Base-by-base conservation (phyloP, 2,329 filamentous ascomycete species). In the Alternaria gaisen region DNA sequence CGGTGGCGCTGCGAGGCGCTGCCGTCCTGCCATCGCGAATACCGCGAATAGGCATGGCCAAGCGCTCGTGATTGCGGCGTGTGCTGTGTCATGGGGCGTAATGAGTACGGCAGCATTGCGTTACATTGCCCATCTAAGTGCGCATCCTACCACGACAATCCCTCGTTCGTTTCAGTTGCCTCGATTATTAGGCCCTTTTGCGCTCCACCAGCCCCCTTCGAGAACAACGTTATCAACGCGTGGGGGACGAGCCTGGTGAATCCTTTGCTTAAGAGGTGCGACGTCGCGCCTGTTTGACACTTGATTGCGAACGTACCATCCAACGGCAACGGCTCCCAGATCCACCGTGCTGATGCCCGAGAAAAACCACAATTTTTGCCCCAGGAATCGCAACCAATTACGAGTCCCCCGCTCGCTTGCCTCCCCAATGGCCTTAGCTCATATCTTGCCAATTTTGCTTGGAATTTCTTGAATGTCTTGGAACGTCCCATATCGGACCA, bases 101-200 rank as follows among this genome's bases (percentile, higher is more conserved):
- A 38, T 20, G 42, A 54, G 38, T 53, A 51, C 56, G 6, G 56
- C 52, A 62, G 58, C 50, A 44, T 57, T 60, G 63, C 41, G 52
- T 66, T 58, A 61, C 63, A 61, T 59, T 64, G 60, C 52, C 56
- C 57, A 64, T 44, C 53, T 50, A 42, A 44, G 30, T 56, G 58
- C 54, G 42, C 48, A 46, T 60, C 56, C 36, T 46, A 44, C 54
- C 60, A 41, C 61, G 53, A 53, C 53, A 50, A 50, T 46, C 57
- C 53, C 53, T 56, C 52, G 58, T 56, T 65, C 53, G 61, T 64
- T 67, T 65, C 64, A 67, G 42, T 55, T 62, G 54, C 62, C 55
- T 38, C 44, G 38, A 57, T 46, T 40, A 55, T 36, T 42, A 50
- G 46, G 14, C 30, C 51, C 46, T 51, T 22, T 38, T 42, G 42